Evolutionary conservation across 352 stramenopile genomes (phyloP), one percentile per base, ranked within the genome.

Genomic region (Thraustochytrium sp.): DNA sequence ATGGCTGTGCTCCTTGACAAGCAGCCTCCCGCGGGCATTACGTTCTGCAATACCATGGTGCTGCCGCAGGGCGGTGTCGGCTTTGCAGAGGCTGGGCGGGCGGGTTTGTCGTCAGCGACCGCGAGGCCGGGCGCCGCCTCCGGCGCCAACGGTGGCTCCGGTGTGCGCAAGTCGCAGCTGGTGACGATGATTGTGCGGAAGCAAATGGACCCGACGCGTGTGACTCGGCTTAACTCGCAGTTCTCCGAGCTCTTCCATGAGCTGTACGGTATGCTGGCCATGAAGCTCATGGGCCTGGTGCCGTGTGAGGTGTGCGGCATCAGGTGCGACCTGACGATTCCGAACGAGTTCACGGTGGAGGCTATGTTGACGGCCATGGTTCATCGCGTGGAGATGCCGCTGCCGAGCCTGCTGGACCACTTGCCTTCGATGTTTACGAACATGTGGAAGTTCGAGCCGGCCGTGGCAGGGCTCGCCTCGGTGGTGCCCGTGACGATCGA

Each of bases 1-100:
- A 94, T 96, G 92, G 94, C 93, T 2, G 92, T 95, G 2, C 74
- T 97, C 5, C 87, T 96, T 5, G 86, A 89, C 64, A 92, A 96
- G 80, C 91, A 96, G 63, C 90, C 93, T 59, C 83, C 94, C 3
- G 90, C 91, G 9, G 92, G 86, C 36, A 5, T 82, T 9, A 3
- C 26, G 18, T 3, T 73, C 0, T 74, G 74, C 42, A 82, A 73
- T 29, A 74, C 74, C 9, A 51, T 76, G 51, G 23, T 65, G 23
- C 31, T 74, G 8, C 74, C 74, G 13, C 68, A 80, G 26, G 59
- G 59, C 3, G 59, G 59, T 9, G 59, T 44, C 18, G 40, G 59
- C 4, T 72, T 49, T 16, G 59, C 26, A 13, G 40, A 13, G 8
- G 59, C 26, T 72, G 59, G 13, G 9, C 9, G 59, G 16, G n/a